Percentiles rank a stretch among this genome's conserved stretches.
Conservation (phyloP, 306 rosid genomes). For the Trichosanthes cucumerina region DNA sequence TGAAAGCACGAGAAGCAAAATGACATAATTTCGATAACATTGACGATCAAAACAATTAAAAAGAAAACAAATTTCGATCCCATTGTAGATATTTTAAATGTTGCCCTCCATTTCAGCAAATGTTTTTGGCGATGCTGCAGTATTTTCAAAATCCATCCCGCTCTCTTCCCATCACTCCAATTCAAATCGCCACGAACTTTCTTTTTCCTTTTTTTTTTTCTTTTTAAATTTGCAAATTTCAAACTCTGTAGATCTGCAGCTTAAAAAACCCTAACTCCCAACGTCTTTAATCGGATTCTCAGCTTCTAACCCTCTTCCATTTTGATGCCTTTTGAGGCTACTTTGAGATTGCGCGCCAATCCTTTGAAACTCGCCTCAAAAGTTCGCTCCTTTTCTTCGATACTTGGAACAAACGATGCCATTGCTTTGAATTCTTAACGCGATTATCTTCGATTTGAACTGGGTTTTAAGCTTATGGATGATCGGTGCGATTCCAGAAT, state of each 20-base stretch:
- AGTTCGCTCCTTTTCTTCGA: not conserved
- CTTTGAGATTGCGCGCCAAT: not conserved
- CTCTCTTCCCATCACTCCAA: constrained; percentile 3
- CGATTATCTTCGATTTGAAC: not conserved
- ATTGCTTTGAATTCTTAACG: not conserved
- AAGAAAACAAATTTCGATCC: too few species aligned
- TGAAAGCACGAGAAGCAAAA: too few species aligned
- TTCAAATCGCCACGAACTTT: constrained; percentile 1
- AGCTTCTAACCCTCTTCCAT: constrained; percentile 1
- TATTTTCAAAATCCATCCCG: constrained; percentile 6
- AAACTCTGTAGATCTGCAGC: not conserved
- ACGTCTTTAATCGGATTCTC: not conserved
- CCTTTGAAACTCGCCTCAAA: not conserved
- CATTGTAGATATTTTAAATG: not conserved
- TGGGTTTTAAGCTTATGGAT: constrained; percentile 5
- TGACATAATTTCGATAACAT: too few species aligned
- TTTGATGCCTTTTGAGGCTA: not conserved
- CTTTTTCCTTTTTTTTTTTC: not conserved
- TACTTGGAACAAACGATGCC: not conserved
- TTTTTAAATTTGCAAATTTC: not conserved
- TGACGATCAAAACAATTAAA: too few species aligned
- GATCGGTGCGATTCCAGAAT: constrained; percentile 3
- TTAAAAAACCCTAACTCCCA: not conserved
- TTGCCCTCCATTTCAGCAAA: not conserved
- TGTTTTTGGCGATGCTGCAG: not conserved